Conservation (phyloP, 2,329 filamentous ascomycete species). For the Lachnellula arida region DNA sequence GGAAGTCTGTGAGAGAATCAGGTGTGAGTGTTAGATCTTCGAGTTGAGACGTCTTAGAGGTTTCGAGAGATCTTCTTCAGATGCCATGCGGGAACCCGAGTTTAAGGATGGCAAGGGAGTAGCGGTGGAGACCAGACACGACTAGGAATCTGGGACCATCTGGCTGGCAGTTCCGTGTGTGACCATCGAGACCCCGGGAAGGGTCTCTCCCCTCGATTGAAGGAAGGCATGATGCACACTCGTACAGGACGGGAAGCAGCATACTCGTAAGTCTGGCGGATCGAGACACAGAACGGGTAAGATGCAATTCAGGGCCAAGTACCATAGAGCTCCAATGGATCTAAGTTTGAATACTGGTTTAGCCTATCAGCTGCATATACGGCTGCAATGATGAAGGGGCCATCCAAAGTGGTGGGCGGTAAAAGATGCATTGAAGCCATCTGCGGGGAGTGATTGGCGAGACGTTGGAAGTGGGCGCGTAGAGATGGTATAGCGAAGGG, state of each 20-base stretch:
- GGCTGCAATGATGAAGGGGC: neutral
- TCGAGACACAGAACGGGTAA: neutral
- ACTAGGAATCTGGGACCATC: neutral
- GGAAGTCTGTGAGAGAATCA: conserved; percentile 1
- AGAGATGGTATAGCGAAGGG: neutral
- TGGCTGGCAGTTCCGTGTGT: conserved; percentile 6
- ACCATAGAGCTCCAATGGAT: conserved; percentile 7
- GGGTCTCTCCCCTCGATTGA: neutral
- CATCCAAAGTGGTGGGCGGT: conserved; percentile 4
- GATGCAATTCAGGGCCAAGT: conserved; percentile 2
- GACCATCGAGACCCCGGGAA: conserved; percentile 4
- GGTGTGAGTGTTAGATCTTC: conserved; percentile 19
- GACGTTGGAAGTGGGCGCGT: neutral
- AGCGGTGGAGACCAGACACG: neutral
- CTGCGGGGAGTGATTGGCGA: neutral
- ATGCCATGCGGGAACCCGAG: conserved; percentile 24
- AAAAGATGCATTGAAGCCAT: neutral
- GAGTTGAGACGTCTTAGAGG: conserved; percentile 29
- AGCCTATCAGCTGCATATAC: conserved; percentile 4
- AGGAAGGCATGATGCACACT: conserved; percentile 1
- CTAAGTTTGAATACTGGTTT: neutral
- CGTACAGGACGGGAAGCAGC: neutral
- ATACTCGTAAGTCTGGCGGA: neutral
- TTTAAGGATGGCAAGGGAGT: conserved; percentile 25
- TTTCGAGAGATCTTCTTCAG: conserved; percentile 14